These are phyloP conservation scores for Allantophomopsis cytisporea DNA, from an alignment of 2,329 filamentous ascomycete species.

Conservation along the genomic window DNA sequence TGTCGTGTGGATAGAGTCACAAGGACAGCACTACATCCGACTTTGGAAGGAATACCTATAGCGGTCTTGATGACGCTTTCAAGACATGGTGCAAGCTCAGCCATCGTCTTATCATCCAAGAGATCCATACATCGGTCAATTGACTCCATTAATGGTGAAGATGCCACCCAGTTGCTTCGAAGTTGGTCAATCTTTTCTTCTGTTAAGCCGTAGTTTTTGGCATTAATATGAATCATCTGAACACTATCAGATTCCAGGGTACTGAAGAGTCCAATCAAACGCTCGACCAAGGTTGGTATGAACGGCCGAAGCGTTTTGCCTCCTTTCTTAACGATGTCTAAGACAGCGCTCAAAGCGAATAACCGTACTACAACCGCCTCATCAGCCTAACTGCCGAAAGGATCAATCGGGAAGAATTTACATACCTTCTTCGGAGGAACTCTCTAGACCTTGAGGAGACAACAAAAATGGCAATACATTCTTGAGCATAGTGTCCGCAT, in stretches of 20 bases:
- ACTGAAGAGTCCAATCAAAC: slow-evolving; percentile 70
- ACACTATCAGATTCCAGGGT: slow-evolving; percentile 80
- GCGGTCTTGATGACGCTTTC: slow-evolving; percentile 73
- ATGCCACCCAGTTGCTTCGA: slow-evolving; percentile 67
- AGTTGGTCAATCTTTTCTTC: slow-evolving; percentile 84
- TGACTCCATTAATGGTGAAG: slow-evolving; percentile 82
- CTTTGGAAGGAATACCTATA: slow-evolving; percentile 85
- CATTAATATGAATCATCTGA: slow-evolving; percentile 87
- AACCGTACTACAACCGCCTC: slow-evolving; percentile 41
- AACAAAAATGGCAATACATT: slow-evolving; percentile 84
- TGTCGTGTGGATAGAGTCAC: slow-evolving; percentile 76
- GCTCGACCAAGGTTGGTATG: slow-evolving; percentile 68
- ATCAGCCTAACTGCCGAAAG: too few relatives aligned
- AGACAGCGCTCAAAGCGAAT: slow-evolving; percentile 70
- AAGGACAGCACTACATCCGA: slow-evolving; percentile 76
- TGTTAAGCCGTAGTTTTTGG: slow-evolving; percentile 69
- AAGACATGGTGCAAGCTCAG: slow-evolving; percentile 55
- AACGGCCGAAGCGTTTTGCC: slow-evolving; percentile 68
- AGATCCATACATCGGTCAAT: slow-evolving; percentile 81
- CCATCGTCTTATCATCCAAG: slow-evolving; percentile 68
- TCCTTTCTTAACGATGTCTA: slow-evolving; percentile 83
- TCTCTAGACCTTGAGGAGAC: slow-evolving; percentile 81
- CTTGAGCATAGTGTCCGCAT: slow-evolving; percentile 66
- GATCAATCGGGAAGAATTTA: too few relatives aligned
- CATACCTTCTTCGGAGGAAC: slow-evolving; percentile 56